Base-by-base conservation (phyloP, 2,329 filamentous ascomycete genomes). In the Curvularia verruculosa region DNA sequence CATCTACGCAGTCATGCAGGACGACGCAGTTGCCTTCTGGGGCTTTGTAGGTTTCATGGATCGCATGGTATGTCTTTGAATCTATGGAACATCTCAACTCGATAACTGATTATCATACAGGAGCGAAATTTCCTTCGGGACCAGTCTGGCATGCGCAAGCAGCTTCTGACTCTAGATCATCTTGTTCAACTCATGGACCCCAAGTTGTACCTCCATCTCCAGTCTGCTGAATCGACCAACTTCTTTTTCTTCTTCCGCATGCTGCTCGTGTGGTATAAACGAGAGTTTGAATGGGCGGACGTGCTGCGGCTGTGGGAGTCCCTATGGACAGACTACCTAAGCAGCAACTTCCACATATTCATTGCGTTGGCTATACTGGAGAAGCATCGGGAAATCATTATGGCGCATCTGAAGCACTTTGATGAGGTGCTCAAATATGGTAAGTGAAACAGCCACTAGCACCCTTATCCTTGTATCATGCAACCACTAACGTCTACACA, bases 171-270 rank as follows among this genome's bases (percentile, higher is more conserved):
- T 0, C 86, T 99, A 3, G 93, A 99, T 72, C 92, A 99, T 64
- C 87, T 99, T 0, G 92, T 98, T 12, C 92, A 96, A 73, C 91
- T 99, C 55, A 93, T 99, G 87, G 95, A 99, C 66, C 95, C 96
- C 0, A 90, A 92, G 73, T 86, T 99, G 7, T 98, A 97, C 77
- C 83, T 90, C 1, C 95, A 99, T 69, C 85, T 99, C 0, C 87
- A 96, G 75, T 88, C 85, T 15, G 91, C 93, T 19, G 96, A 99
- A 70, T 96, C 90, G 70, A 99, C 95, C 23, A 99, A 99, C 76
- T 99, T 99, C 78, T 99, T 99, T 79, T 99, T 99, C 82, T 98
- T 99, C 82, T 99, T 98, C 85, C 90, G 95, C 58, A 98, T 98
- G 95, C 83, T 99, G 31, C 83, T 99, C 1, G 95, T 99, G 9